A percentile compares a stretch with the other conserved stretches of the same genome.
Conservation (phyloP, 257 asterid genomes). For the Forsythia suspensa region DNA sequence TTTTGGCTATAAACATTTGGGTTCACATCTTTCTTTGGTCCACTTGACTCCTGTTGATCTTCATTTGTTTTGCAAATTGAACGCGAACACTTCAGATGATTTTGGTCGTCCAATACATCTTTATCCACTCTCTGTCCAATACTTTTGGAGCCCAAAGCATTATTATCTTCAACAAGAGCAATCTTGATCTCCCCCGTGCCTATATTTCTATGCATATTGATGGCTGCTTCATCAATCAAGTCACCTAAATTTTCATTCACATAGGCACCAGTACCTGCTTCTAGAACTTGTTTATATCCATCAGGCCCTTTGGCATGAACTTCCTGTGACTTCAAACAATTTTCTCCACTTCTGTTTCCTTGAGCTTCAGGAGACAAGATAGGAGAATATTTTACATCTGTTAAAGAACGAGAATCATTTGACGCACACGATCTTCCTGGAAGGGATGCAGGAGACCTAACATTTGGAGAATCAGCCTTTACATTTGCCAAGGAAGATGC, state of each 20-base stretch:
- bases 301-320: constrained; percentile 25
- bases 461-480: constrained; percentile 35
- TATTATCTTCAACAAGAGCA: constrained; percentile 25
- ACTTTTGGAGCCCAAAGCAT: constrained; percentile 19
- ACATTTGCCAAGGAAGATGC: constrained; percentile 24
- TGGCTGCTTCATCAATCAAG: constrained; percentile 17
- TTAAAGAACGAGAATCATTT: constrained; percentile 18
- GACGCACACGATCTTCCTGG: constrained; percentile 30
- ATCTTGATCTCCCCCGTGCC: constrained; percentile 20
- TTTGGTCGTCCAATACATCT: constrained; percentile 21
- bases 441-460: constrained; percentile 25
- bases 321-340: constrained; percentile 30
- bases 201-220: constrained; percentile 9
- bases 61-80: constrained; percentile 18
- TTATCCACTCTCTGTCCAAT: constrained; percentile 17
- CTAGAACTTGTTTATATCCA: constrained; percentile 32
- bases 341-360: constrained; percentile 28
- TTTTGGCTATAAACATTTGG: constrained; percentile 20
- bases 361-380: constrained; percentile 36
- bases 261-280: constrained; percentile 14
- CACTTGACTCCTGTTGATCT: constrained; percentile 17
- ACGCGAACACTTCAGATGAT: constrained; percentile 19
- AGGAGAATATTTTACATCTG: constrained; percentile 28
- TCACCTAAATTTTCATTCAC: constrained; percentile 18
- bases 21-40: constrained; percentile 3